These are phyloP conservation scores for Hyphopichia burtonii DNA, from an alignment of 1,139 yeast genomes.

Conservation along the genomic window DNA sequence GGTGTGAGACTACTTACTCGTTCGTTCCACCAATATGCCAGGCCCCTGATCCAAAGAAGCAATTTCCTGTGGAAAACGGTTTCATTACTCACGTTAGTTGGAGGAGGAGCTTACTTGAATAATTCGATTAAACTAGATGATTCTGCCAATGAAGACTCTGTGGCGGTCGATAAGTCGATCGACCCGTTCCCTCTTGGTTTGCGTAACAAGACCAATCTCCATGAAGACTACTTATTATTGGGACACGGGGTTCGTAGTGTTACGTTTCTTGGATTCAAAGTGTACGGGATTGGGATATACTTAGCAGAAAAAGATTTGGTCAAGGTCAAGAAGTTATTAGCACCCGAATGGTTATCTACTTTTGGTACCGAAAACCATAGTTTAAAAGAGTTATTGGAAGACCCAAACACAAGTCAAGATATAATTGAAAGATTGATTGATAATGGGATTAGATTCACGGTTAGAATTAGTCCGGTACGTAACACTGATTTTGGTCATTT, in stretches of 20 bases:
- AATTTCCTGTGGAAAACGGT: neutral
- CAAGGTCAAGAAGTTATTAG: constrained; percentile 47
- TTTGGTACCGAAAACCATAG: constrained; percentile 11
- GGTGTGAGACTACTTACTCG: neutral
- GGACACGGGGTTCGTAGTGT: constrained; percentile 85
- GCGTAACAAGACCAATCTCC: constrained; percentile 16
- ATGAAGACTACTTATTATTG: constrained; percentile 46
- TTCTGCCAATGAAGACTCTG: constrained; percentile 12
- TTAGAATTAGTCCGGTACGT: constrained; percentile 80
- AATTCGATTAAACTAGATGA: neutral
- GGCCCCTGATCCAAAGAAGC: neutral
- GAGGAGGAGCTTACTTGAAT: neutral
- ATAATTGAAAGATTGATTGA: constrained; percentile 57
- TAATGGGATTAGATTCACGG: constrained; percentile 60
- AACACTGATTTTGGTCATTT: constrained; percentile 88
- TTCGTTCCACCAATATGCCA: neutral
- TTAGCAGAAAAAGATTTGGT: constrained; percentile 57
- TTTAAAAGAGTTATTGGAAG: constrained; percentile 20
- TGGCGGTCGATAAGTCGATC: constrained; percentile 50
- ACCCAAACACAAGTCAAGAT: constrained; percentile 39
- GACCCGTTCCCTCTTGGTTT: constrained; percentile 49
- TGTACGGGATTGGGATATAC: constrained; percentile 83
- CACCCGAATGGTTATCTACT: constrained; percentile 15
- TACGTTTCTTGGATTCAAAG: constrained; percentile 78
- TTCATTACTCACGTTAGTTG: neutral